Base-by-base conservation (phyloP, 2,329 filamentous ascomycete genomes). In the Colletotrichum sp. region DNA sequence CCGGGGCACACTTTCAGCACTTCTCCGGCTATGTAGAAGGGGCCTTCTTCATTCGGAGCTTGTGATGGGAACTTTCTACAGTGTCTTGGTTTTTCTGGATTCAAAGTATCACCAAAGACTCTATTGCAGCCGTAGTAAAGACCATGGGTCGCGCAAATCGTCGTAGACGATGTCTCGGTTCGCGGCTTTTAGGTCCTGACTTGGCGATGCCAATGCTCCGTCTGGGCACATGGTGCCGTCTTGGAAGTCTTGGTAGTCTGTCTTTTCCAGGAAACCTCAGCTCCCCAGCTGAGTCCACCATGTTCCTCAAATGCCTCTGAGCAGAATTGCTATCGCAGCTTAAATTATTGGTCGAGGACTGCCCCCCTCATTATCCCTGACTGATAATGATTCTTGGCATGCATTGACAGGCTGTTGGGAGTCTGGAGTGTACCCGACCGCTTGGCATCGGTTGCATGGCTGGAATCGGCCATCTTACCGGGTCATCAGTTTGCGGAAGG, bases 121-220 rank as follows among this genome's bases (percentile, higher is more conserved):
- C 18, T 18, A 18, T 9, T 38, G 34, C 21, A 55, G 69, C 18
- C 61, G 64, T 52, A 18, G 26, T 24, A 14, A 24, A 73, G 69
- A 63, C 34, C 3, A 14, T 12, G 26, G 34, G 34, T 68, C 26
- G 52, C 64, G 26, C 43, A 18, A 6, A 64, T 8, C 36, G 30
- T 14, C n/a, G 8, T n/a, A 36, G 56, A 59, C 24, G 36, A 14
- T n/a, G 26, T 10, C 58, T 74, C 72, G 67, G 72, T 32, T 74
- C 21, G 18, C 43, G 43, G 62, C 68, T 24, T 43, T n/a, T 48
- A 30, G 63, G 30, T 34, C 52, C 3, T 24, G 24, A 38, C 73
- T 75, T 73, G 73, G 73, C 73, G 63, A 73, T 73, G 34, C 56
- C 48, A 69, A 75, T 73, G 63, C 43, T 73, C 70, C 73, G 69